These are phyloP conservation scores for Colletotrichum musicola DNA, from an alignment of 2,329 filamentous ascomycete species.

Conservation along the genomic window DNA sequence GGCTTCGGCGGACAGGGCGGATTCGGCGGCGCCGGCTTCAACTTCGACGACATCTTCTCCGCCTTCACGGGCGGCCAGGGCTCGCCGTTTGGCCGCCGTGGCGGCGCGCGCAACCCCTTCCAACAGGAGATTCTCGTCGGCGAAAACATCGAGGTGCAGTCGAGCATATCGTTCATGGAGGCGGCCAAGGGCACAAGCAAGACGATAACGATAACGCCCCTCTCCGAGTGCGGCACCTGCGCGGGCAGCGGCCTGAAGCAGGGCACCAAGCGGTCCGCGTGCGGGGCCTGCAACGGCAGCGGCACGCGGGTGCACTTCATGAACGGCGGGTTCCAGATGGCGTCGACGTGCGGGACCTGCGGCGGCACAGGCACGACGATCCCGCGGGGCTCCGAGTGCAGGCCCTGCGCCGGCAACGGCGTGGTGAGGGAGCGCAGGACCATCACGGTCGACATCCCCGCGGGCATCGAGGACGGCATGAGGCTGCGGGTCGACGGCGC, in stretches of 20 bases:
- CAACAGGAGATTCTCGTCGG: constrained; percentile 87
- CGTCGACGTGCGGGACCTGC: constrained; percentile 86
- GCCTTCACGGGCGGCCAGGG: constrained; percentile 76
- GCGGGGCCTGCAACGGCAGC: constrained; percentile 85
- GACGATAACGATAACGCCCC: constrained; percentile 86
- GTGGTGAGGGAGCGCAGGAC: constrained; percentile 86
- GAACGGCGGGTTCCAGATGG: constrained; percentile 96
- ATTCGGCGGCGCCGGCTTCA: constrained; percentile 84
- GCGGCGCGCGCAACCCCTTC: constrained; percentile 74
- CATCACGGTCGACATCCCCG: constrained; percentile 91
- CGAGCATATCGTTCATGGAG: constrained; percentile 95
- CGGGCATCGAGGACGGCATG: constrained; percentile 97
- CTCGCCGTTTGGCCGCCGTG: constrained; percentile 67
- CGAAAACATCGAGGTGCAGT: constrained; percentile 95
- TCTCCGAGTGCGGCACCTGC: constrained; percentile 86
- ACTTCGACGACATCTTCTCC: constrained; percentile 95
- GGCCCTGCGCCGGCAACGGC: constrained; percentile 83
- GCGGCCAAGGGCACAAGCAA: constrained; percentile 92
- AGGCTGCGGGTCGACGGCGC: constrained; percentile 85
- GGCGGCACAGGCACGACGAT: constrained; percentile 82
- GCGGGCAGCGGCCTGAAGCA: constrained; percentile 86
- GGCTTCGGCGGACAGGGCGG: constrained; percentile 71
- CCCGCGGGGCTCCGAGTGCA: constrained; percentile 85
- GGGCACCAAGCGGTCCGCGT: constrained; percentile 79
- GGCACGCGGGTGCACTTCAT: constrained; percentile 90